phyloP scores from a whole-genome alignment of 768 basidiomycete species.

The Thelephora aurantiotincta region DNA sequence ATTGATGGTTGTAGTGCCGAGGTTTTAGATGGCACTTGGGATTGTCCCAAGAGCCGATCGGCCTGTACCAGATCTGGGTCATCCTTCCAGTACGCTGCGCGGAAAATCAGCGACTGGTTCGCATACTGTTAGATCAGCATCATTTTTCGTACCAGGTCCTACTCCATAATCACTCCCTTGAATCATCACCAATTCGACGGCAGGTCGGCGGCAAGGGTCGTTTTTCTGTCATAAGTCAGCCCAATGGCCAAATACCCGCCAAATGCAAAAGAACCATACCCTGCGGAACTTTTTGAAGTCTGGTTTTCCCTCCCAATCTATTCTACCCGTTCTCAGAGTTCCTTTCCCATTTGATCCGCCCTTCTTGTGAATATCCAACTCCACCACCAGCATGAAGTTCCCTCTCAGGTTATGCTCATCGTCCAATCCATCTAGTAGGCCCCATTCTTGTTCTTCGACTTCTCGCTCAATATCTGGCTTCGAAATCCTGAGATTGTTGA shows the following conservation, averaged over 20 bases:
- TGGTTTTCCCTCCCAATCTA: constrained; percentile 34
- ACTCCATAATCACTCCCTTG: constrained; percentile 42
- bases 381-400: constrained; percentile 70
- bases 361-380: constrained; percentile 40
- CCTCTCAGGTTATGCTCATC: constrained; percentile 48
- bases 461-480: constrained; percentile 40
- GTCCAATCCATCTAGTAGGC: constrained; percentile 48
- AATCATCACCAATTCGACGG: constrained; percentile 36
- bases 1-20: constrained; percentile 17
- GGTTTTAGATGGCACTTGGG: not conserved
- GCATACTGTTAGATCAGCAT: not conserved
- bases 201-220: constrained; percentile 14
- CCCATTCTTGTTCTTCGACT: constrained; percentile 41
- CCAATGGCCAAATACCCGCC: not conserved
- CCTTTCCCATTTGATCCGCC: constrained; percentile 10
- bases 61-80: constrained; percentile 7
- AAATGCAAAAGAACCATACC: constrained; percentile 22
- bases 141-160: constrained; percentile 29
- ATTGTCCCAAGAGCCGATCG: no score
- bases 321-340: constrained; percentile 11
- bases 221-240: constrained; percentile 21
- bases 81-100: constrained; percentile 44
- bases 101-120: not conserved
- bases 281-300: constrained; percentile 75
- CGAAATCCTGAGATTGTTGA: constrained; percentile 61